phyloP scores from a whole-genome alignment of 495 filamentous ascomycete genomes.

The Neurospora sp. region DNA sequence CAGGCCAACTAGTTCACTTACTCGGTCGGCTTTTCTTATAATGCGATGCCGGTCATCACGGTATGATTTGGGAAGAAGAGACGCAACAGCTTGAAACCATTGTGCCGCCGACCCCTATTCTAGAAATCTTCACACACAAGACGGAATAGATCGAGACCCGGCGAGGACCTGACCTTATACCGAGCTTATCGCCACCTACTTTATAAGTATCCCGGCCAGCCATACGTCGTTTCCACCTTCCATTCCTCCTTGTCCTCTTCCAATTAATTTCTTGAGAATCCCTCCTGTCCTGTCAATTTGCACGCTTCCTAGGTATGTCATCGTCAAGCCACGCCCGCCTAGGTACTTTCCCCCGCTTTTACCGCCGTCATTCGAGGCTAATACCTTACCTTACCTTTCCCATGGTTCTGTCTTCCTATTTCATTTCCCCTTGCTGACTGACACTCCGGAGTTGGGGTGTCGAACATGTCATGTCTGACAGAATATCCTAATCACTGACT shows the following conservation, averaged over 20 bases:
- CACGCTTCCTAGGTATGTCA: neutral
- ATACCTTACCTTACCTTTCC: too few relatives aligned
- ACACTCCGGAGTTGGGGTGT: neutral
- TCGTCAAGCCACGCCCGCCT: neutral
- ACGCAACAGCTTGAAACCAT: slow-evolving; percentile 16
- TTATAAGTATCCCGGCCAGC: too few relatives aligned
- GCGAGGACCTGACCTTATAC: too few relatives aligned
- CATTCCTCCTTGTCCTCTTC: neutral
- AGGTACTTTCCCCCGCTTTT: neutral
- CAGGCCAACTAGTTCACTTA: slow-evolving; percentile 2
- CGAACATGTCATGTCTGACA: neutral
- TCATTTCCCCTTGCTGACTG: neutral
- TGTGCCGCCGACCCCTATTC: slow-evolving; percentile 13
- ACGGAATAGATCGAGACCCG: slow-evolving; percentile 2
- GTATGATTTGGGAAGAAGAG: slow-evolving; percentile 42
- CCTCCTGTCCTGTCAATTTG: neutral
- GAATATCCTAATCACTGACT: neutral
- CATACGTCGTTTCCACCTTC: neutral
- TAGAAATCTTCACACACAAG: slow-evolving; percentile 9
- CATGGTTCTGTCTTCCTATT: neutral
- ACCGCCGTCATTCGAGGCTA: neutral
- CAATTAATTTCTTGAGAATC: neutral
- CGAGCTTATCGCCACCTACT: neutral
- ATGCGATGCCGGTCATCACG: slow-evolving; percentile 42
- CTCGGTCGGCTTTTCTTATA: slow-evolving; percentile 5